Percentiles rank a stretch among this genome's conserved stretches.
Conservation (phyloP, 495 filamentous ascomycete species). For the Neurospora tetraspora region DNA sequence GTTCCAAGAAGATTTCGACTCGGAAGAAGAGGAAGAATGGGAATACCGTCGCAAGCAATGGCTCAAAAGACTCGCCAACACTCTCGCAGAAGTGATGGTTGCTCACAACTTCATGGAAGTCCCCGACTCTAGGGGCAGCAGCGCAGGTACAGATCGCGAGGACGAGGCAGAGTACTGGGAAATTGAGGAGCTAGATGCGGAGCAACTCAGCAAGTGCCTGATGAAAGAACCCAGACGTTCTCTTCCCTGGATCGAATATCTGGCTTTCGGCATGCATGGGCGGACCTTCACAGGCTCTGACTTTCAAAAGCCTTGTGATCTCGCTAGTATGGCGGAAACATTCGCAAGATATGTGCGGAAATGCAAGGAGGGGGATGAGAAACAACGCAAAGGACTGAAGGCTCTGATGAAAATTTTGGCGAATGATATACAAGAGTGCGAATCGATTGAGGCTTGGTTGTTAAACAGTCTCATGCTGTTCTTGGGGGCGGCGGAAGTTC, state of each 20-base stretch:
- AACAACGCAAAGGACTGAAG: neutral
- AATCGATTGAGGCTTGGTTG: neutral
- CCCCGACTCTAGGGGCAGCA: neutral
- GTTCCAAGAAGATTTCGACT: neutral
- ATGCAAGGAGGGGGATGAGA: neutral
- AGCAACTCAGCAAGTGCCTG: neutral
- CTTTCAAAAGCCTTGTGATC: neutral
- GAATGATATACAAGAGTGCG: neutral
- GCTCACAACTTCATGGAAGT: neutral
- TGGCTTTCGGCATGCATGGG: neutral
- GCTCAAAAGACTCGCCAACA: neutral
- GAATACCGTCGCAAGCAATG: neutral
- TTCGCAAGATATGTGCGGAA: neutral
- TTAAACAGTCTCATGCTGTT: neutral
- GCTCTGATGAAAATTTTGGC: neutral
- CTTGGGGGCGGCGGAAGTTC: neutral
- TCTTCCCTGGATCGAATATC: neutral
- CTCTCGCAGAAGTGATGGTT: neutral
- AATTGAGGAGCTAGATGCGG: neutral
- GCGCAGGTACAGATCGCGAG: neutral
- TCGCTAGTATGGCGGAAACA: neutral
- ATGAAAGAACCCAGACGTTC: neutral
- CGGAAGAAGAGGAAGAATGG: neutral
- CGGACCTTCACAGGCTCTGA: neutral
- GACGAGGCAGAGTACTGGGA: neutral